Conservation (phyloP, 768 basidiomycete genomes). For the Hypholoma sublateritium region DNA sequence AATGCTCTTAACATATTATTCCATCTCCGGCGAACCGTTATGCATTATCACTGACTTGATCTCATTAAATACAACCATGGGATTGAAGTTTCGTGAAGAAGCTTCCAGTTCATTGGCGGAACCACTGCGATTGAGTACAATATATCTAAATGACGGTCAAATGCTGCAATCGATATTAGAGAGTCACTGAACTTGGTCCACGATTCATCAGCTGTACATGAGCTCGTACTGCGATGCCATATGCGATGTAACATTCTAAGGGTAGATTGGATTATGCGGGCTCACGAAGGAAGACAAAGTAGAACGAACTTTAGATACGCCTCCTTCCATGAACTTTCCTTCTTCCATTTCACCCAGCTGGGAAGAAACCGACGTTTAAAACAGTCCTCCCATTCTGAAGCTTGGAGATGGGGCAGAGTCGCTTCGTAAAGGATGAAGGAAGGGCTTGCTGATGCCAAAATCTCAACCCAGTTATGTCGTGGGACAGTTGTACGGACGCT, state of each 20-base stretch:
- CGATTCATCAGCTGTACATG: conserved; percentile 77
- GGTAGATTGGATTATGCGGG: conserved; percentile 9
- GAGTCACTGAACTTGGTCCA: conserved; percentile 69
- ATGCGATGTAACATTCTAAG: conserved; percentile 59
- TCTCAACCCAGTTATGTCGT: conserved; percentile 78
- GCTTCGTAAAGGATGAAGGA: conserved; percentile 66
- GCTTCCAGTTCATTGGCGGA: conserved; percentile 70
- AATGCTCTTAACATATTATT: neutral
- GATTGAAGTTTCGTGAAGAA: conserved; percentile 68
- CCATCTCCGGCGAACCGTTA: neutral
- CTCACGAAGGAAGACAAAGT: conserved; percentile 6
- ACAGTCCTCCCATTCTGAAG: conserved; percentile 73
- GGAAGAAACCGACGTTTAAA: conserved; percentile 73
- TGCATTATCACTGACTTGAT: conserved; percentile 55
- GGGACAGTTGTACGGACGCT: conserved; percentile 66
- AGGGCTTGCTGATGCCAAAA: conserved; percentile 61
- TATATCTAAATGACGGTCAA: conserved; percentile 47
- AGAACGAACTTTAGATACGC: conserved; percentile 60
- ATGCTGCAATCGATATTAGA: neutral
- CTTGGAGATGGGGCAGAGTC: conserved; percentile 65
- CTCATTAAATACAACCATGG: conserved; percentile 66
- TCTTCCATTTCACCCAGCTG: conserved; percentile 73
- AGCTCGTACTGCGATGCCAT: conserved; percentile 66
- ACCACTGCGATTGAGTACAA: conserved; percentile 75
- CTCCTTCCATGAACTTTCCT: conserved; percentile 61